These are phyloP conservation scores for Aspergillus leporis DNA, from an alignment of 495 filamentous ascomycete genomes.

Conservation along the genomic window DNA sequence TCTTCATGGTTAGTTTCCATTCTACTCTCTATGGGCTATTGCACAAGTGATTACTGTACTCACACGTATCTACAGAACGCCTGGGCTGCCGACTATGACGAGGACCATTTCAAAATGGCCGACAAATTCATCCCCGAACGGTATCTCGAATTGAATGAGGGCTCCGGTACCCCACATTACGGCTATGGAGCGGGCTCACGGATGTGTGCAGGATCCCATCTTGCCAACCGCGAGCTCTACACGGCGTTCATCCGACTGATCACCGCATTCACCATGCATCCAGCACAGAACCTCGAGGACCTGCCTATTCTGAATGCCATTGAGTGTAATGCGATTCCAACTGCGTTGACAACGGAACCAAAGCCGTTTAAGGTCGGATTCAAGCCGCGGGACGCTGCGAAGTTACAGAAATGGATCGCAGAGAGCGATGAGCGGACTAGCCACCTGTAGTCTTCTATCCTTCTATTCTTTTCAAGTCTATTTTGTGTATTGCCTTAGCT, in stretches of 20 bases:
- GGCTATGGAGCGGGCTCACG: conserved; percentile 69
- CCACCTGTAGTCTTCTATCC: conserved; percentile 38
- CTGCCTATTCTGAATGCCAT: conserved; percentile 59
- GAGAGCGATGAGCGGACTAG: conserved; percentile 60
- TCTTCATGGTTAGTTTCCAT: conserved; percentile 57
- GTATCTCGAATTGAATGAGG: conserved; percentile 58
- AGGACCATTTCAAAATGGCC: conserved; percentile 61
- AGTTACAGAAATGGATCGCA: conserved; percentile 50
- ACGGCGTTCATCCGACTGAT: conserved; percentile 70
- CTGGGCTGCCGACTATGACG: conserved; percentile 70
- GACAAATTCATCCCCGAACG: conserved; percentile 62
- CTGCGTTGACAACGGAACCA: conserved; percentile 67
- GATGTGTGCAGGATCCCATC: conserved; percentile 71
- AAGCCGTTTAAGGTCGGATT: conserved; percentile 67
- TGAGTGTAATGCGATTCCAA: conserved; percentile 62
- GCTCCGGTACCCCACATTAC: conserved; percentile 66
- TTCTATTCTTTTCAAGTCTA: not conserved
- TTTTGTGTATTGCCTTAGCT: not conserved
- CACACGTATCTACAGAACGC: conserved; percentile 51
- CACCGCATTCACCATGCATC: conserved; percentile 59
- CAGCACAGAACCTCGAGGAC: conserved; percentile 41
- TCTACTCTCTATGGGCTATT: not conserved
- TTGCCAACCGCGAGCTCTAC: conserved; percentile 68
- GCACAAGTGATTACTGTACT: not conserved
- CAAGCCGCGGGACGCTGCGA: conserved; percentile 43